Percentiles rank a stretch among this genome's conserved stretches.
Evolutionary conservation across 768 basidiomycete species (phyloP).

Genomic region (Cyathus striatus): DNA sequence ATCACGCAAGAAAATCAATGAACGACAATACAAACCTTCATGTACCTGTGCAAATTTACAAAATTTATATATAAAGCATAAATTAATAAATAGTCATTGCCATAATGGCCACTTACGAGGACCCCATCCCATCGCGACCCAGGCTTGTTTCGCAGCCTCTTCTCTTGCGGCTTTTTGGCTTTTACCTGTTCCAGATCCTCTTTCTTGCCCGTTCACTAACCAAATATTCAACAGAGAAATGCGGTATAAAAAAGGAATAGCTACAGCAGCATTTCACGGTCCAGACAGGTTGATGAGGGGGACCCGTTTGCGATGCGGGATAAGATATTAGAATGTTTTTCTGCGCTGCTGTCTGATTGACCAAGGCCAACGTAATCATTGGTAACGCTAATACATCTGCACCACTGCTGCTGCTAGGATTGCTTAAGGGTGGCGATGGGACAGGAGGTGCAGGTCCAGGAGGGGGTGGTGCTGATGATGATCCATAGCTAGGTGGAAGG

Average conservation of each 20-base stretch:
- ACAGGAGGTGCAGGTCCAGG: conserved; percentile 10
- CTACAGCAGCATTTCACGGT: conserved; percentile 48
- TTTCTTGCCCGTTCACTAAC: conserved; percentile 47
- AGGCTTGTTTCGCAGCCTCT: conserved; percentile 60
- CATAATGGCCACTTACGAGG: conserved; percentile 16
- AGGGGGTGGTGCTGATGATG: conserved; percentile 8
- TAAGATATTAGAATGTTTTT: conserved; percentile 40
- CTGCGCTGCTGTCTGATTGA: conserved; percentile 51
- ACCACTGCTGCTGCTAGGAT: conserved; percentile 12
- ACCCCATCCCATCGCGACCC: conserved; percentile 48
- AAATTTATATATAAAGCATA: no score
- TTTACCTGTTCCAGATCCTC: conserved; percentile 46
- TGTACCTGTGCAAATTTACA: no score
- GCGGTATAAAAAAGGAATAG: conserved; percentile 9
- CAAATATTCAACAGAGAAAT: neutral
- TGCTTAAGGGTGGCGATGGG: conserved; percentile 26
- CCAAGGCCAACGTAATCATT: conserved; percentile 41
- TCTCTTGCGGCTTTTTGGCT: conserved; percentile 67
- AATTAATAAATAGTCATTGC: no score
- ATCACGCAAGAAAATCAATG: no score
- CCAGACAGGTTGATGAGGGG: conserved; percentile 54
- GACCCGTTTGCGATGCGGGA: conserved; percentile 40
- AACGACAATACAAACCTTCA: no score
- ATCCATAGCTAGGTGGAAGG: neutral
- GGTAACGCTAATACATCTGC: conserved; percentile 12